These are phyloP conservation scores for Epicoccum sorghinum DNA, from an alignment of 2,329 filamentous ascomycete genomes.

Conservation along the genomic window DNA sequence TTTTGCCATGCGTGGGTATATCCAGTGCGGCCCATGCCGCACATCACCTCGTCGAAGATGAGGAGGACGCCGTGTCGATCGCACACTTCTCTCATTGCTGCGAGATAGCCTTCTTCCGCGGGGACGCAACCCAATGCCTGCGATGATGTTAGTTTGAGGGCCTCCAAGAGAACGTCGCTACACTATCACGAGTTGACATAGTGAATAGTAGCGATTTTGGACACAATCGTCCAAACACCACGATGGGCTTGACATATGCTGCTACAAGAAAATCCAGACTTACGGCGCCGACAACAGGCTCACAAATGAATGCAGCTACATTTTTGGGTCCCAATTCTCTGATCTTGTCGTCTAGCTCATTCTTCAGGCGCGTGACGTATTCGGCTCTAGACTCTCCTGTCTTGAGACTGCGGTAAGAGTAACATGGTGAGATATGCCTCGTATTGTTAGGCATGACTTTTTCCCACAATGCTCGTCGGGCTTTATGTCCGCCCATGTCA, in stretches of 20 bases:
- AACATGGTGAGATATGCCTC: conserved; percentile 69
- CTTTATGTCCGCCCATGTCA: conserved; percentile 66
- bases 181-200: neutral
- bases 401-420: conserved; percentile 64
- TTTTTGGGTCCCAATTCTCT: conserved; percentile 65
- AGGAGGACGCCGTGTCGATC: conserved; percentile 73
- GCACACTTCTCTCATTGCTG: conserved; percentile 71
- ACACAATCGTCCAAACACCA: neutral
- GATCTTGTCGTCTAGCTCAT: conserved; percentile 73
- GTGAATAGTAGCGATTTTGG: neutral
- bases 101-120: conserved; percentile 70
- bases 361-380: conserved; percentile 66
- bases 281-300: conserved; percentile 74
- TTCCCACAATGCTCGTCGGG: conserved; percentile 66
- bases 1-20: conserved; percentile 68
- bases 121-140: conserved; percentile 72
- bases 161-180: too few relatives aligned
- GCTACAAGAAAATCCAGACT: conserved; percentile 24
- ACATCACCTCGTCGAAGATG: conserved; percentile 83
- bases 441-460: conserved; percentile 63
- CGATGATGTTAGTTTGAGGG: conserved; percentile 8
- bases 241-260: neutral
- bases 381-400: conserved; percentile 60
- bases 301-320: conserved; percentile 74
- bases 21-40: conserved; percentile 66